Conservation (phyloP, 1,139 yeast genomes). For the Magnusiomyces clavatus region DNA sequence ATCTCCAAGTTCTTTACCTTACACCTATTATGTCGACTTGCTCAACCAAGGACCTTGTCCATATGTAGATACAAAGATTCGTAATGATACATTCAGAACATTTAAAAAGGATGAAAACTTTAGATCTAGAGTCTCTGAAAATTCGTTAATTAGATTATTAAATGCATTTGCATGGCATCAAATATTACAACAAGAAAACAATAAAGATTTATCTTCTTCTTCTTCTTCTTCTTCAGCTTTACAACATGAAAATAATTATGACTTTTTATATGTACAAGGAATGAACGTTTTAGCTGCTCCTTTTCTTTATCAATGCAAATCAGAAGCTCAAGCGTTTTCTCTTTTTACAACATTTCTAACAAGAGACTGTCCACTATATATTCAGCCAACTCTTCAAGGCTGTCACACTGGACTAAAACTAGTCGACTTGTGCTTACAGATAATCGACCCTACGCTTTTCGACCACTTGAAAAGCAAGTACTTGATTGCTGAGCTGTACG, state of each 20-base stretch:
- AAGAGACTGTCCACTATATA: constrained; percentile 66
- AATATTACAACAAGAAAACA: constrained; percentile 5
- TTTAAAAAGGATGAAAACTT: constrained; percentile 67
- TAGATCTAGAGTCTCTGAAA: constrained; percentile 60
- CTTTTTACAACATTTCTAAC: constrained; percentile 53
- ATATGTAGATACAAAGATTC: constrained; percentile 56
- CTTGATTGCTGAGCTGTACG: constrained; percentile 74
- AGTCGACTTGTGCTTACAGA: constrained; percentile 61
- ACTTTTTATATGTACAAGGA: constrained; percentile 66
- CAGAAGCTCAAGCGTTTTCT: constrained; percentile 83
- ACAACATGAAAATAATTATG: constrained; percentile 9
- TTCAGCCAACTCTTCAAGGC: constrained; percentile 71
- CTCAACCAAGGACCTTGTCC: constrained; percentile 49
- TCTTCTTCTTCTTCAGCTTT: too few species aligned
- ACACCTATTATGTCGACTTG: constrained; percentile 47
- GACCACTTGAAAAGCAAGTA: constrained; percentile 54
- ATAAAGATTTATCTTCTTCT: not conserved
- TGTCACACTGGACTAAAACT: constrained; percentile 65
- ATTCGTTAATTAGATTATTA: constrained; percentile 57
- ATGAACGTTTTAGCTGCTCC: constrained; percentile 87
- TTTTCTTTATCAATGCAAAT: constrained; percentile 62
- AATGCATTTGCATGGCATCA: constrained; percentile 61
- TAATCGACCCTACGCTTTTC: constrained; percentile 67
- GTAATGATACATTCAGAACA: constrained; percentile 83
- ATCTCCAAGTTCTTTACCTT: constrained; percentile 42